Evolutionary conservation across 768 basidiomycete genomes (phyloP).

Genomic region (Tylopilus plumbeoviolaceoides): DNA sequence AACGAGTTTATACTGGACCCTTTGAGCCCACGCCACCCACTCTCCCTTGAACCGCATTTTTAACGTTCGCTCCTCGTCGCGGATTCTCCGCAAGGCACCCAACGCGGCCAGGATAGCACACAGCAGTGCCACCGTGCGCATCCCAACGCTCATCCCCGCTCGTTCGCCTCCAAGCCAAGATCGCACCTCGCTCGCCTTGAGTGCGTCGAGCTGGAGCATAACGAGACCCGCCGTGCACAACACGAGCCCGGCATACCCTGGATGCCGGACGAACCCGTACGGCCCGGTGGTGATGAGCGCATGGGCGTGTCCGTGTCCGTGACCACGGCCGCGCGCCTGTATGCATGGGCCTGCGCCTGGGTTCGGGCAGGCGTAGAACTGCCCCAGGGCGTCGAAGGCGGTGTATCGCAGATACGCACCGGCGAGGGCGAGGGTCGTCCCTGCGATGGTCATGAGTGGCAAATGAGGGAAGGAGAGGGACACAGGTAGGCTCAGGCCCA

Average conservation of each 20-base stretch:
- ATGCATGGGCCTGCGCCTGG: conserved; percentile 4
- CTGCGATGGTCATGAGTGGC: conserved; percentile 25
- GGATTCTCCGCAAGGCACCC: conserved; percentile 8
- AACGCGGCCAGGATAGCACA: conserved; percentile 4
- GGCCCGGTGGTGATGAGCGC: conserved; percentile 28
- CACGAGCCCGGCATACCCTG: conserved; percentile 33
- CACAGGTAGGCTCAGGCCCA: not conserved
- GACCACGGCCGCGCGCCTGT: not conserved
- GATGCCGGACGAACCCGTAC: conserved; percentile 28
- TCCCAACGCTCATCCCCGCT: conserved; percentile 31
- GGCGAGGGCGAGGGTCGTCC: conserved; percentile 34
- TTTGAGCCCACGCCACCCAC: conserved; percentile 36
- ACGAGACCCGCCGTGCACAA: conserved; percentile 13
- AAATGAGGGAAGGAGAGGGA: not conserved
- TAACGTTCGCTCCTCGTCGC: conserved; percentile 11
- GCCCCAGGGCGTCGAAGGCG: conserved; percentile 26
- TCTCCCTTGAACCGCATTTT: conserved; percentile 14
- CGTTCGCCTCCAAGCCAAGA: not conserved
- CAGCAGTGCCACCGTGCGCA: conserved; percentile 11
- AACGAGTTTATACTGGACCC: conserved; percentile 46
- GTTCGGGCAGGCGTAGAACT: conserved; percentile 20
- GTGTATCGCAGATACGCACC: conserved; percentile 41
- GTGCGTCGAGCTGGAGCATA: conserved; percentile 11
- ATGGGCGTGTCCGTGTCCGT: conserved; percentile 8
- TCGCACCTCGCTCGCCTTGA: not conserved